Evolutionary conservation across 2,329 filamentous ascomycete genomes (phyloP).

Genomic region (Diaporthe sp.): DNA sequence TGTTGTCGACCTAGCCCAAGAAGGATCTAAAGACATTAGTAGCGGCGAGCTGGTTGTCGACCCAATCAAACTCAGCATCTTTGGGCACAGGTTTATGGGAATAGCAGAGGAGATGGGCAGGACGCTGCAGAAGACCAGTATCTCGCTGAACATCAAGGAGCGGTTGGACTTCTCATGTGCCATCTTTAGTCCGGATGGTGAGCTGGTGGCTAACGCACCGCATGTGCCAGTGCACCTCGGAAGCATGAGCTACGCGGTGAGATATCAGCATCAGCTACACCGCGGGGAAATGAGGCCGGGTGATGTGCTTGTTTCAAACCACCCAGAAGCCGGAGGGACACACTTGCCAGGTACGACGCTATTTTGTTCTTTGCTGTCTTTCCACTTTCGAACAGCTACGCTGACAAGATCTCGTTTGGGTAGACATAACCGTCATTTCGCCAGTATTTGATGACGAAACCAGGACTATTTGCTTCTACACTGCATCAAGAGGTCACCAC

Average conservation of each 20-base stretch:
- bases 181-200: constrained; percentile 52
- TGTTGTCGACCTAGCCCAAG: constrained; percentile 25
- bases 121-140: constrained; percentile 64
- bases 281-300: constrained; percentile 47
- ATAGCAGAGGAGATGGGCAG: constrained; percentile 70
- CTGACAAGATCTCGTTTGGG: background rate
- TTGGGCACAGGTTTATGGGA: constrained; percentile 67
- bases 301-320: constrained; percentile 53
- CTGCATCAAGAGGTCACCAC: constrained; percentile 52
- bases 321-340: constrained; percentile 51
- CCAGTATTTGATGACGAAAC: constrained; percentile 46
- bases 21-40: background rate
- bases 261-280: constrained; percentile 49
- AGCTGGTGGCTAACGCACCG: constrained; percentile 53
- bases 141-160: constrained; percentile 60
- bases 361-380: background rate
- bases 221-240: constrained; percentile 55
- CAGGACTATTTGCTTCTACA: constrained; percentile 48
- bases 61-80: constrained; percentile 64
- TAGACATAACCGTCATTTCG: constrained; percentile 52
- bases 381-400: background rate
- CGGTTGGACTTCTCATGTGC: constrained; percentile 56
- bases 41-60: constrained; percentile 42
- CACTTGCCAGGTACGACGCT: constrained; percentile 44
- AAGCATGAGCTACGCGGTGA: constrained; percentile 53